A percentile compares a stretch with the other conserved stretches of the same genome.
Conservation (phyloP, 345 rosid genomes). For the Sonneratia caseolaris region DNA sequence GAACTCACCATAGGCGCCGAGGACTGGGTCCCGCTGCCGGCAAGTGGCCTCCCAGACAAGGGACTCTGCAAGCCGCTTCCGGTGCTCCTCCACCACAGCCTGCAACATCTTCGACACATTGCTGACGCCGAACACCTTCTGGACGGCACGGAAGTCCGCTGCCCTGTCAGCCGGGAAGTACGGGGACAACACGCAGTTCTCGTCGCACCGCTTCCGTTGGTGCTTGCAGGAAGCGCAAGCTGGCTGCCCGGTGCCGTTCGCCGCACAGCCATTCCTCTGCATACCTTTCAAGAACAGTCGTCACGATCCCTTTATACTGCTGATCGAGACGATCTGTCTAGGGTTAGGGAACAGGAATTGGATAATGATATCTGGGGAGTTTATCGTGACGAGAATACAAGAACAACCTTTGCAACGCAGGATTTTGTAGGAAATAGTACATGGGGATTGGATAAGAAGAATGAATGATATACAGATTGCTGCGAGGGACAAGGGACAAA, state of each 20-base stretch:
- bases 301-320: neutral
- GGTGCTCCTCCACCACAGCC: constrained; percentile 32
- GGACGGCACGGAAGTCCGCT: constrained; percentile 42
- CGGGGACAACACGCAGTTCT: constrained; percentile 35
- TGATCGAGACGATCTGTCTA: neutral
- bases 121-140: constrained; percentile 42
- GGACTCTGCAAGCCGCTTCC: constrained; percentile 42
- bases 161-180: constrained; percentile 37
- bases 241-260: constrained; percentile 12
- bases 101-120: constrained; percentile 48
- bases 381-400: neutral
- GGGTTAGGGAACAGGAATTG: neutral
- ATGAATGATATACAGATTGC: neutral
- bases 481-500: neutral
- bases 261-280: constrained; percentile 1
- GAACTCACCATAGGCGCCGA: constrained; percentile 55
- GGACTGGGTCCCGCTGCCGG: constrained; percentile 54
- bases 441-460: neutral
- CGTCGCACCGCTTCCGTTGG: constrained; percentile 43
- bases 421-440: too few species aligned
- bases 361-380: neutral
- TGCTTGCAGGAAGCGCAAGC: constrained; percentile 72
- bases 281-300: neutral
- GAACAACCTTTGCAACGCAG: neutral
- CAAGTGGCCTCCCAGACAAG: constrained; percentile 62